Conservation (phyloP, 768 basidiomycete species). For the Boletus subparvulus region DNA sequence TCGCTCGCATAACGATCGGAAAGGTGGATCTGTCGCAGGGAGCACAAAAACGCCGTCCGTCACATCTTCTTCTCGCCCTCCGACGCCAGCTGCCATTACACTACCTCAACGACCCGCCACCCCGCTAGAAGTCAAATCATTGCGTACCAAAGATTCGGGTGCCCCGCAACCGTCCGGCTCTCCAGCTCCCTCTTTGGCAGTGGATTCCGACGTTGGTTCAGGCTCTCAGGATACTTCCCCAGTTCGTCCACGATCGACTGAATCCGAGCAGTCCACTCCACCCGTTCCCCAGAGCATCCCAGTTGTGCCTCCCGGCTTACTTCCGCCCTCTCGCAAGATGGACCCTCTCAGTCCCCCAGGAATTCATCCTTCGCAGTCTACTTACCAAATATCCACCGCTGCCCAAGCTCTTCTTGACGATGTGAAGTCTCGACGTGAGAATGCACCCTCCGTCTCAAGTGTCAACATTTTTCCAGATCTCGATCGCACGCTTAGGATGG, state of each 20-base stretch:
- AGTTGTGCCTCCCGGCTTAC: constrained; percentile 49
- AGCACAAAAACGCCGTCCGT: constrained; percentile 46
- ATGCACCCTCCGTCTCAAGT: constrained; percentile 39
- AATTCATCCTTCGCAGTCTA: constrained; percentile 44
- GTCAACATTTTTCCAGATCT: constrained; percentile 85
- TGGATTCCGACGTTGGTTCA: constrained; percentile 50
- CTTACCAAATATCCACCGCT: constrained; percentile 85
- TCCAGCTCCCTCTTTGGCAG: constrained; percentile 48
- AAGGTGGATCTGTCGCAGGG: constrained; percentile 32
- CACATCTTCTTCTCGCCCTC: constrained; percentile 55
- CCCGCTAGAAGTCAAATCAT: constrained; percentile 41
- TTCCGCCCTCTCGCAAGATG: constrained; percentile 45
- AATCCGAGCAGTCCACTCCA: constrained; percentile 37
- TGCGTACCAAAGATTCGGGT: constrained; percentile 41
- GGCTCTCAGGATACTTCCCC: constrained; percentile 45
- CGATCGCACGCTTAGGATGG: constrained; percentile 75
- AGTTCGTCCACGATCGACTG: constrained; percentile 40
- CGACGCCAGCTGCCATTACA: constrained; percentile 46
- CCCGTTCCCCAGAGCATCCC: constrained; percentile 50
- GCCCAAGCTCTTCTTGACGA: constrained; percentile 85
- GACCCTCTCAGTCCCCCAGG: constrained; percentile 50
- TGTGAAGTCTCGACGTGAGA: constrained; percentile 72
- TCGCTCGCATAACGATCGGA: constrained; percentile 46
- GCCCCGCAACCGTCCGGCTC: constrained; percentile 40
- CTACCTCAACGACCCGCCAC: constrained; percentile 45